Conservation (phyloP, 2,329 filamentous ascomycete species). For the Nigrospora osmanthi region DNA sequence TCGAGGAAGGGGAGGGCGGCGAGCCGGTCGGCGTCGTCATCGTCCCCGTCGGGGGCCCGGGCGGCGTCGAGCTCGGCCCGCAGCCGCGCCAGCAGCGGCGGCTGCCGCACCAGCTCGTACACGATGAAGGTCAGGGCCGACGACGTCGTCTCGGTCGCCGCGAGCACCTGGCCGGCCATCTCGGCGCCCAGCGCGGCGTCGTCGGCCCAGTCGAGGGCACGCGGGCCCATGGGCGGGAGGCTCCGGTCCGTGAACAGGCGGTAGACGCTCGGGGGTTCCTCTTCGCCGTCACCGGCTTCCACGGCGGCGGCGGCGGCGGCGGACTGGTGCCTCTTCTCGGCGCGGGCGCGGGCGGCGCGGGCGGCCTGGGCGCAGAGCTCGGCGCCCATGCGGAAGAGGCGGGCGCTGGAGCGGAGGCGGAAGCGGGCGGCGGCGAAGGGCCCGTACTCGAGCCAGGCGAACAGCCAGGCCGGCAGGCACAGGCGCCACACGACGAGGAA, state of each 20-base stretch:
- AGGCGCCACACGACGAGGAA: slow-evolving; percentile 12
- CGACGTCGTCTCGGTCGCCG: slow-evolving; percentile 10
- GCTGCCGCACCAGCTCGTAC: slow-evolving; percentile 8
- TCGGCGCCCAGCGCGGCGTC: slow-evolving; percentile 9
- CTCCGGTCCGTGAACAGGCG: slow-evolving; percentile 2
- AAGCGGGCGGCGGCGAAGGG: slow-evolving; percentile 6
- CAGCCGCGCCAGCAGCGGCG: slow-evolving; percentile 3
- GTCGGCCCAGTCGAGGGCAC: not conserved
- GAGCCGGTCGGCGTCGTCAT: slow-evolving; percentile 1
- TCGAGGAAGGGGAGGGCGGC: slow-evolving; percentile 5
- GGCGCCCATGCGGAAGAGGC: slow-evolving; percentile 5
- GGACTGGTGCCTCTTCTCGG: not conserved
- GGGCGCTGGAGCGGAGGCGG: slow-evolving; percentile 9
- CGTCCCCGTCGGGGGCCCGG: not conserved
- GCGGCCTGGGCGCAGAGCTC: slow-evolving; percentile 4
- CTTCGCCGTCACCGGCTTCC: not conserved
- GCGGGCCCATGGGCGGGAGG: not conserved
- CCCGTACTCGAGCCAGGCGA: slow-evolving; percentile 8
- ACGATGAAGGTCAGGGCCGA: slow-evolving; percentile 10
- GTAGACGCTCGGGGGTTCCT: slow-evolving; percentile 5
- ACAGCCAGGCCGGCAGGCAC: slow-evolving; percentile 8
- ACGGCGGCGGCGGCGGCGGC: too few relatives aligned
- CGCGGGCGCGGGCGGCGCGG: too few relatives aligned
- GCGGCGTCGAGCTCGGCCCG: slow-evolving; percentile 5
- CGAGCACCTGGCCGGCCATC: slow-evolving; percentile 10